phyloP scores from a whole-genome alignment of 2,329 filamentous ascomycete species.

The Venturia carpophila region DNA sequence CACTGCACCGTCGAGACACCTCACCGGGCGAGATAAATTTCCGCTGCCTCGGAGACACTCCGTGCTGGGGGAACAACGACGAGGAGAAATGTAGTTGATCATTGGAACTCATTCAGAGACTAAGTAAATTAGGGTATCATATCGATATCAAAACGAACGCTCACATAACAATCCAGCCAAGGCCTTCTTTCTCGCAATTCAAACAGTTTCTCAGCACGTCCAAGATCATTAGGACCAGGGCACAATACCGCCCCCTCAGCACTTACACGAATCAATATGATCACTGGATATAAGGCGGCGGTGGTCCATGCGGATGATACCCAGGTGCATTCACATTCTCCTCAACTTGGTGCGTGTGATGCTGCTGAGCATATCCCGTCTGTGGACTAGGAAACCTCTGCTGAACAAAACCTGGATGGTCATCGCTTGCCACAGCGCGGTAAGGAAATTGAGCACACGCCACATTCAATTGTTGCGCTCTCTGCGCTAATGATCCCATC shows the following conservation, averaged over 20 bases:
- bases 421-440: not conserved
- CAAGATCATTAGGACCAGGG: too few species aligned
- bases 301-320: not conserved
- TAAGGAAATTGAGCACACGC: not conserved
- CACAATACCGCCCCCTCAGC: not conserved
- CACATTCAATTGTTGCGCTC: not conserved
- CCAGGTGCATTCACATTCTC: not conserved
- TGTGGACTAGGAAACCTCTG: not conserved
- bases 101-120: not conserved
- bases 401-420: not conserved
- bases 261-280: not conserved
- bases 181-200: not conserved
- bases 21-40: not conserved
- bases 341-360: not conserved
- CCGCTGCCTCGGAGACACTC: too few species aligned
- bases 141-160: slow-evolving; percentile 4
- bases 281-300: not conserved
- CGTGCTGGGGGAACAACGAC: too few species aligned
- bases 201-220: too few species aligned
- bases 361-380: not conserved
- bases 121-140: slow-evolving; percentile 11
- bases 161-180: not conserved
- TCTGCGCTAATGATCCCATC: slow-evolving; percentile 2
- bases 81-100: not conserved
- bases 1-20: not conserved